Evolutionary conservation across 441 rosid genomes (phyloP), one percentile per base, ranked within the genome.

Genomic region (Rhodomyrtus psidioides): DNA sequence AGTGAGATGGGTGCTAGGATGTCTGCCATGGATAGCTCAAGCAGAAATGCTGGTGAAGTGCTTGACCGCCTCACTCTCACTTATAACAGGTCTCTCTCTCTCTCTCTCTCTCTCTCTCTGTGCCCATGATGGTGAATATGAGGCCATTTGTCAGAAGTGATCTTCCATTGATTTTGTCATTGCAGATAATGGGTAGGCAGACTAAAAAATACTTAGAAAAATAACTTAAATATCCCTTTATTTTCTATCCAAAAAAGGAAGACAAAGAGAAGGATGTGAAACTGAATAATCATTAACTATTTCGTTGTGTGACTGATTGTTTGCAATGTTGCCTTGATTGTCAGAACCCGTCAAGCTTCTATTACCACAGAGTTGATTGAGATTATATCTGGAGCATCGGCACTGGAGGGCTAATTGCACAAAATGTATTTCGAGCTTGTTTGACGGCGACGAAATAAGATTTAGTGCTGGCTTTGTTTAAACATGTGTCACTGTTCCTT

Each of bases 11-110:
- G 98, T 86, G 98, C 97, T 12, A 94, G 98, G 88, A 96, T 97
- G 99, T 96, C 98, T 88, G 99, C 99, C 55, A 97, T 97, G 99
- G 99, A 97, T 87, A 94, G 97, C 91, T 97, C 99, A 65, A 97
- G 98, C 93, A 94, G 98, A 91, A 97, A 97, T 91, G 98, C 98
- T 54, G 99, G 99, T 23, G 99, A 97, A 5, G 94, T 97, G 99
- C 99, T 97, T 89, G 97, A 96, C 87, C 96, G 98, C 82, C 94
- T 97, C 86, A 96, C 97, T 82, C 96, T 97, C 83, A 93, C 96
- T 12, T 97, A 97, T 90, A 97, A 97, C 96, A 93, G 95, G 98
- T 95, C 88, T 86, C 86, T 84, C 8, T 42, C 55, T 85, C 79
- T 87, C 70, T 82, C 54, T 84, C 83, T 46, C 88, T 82, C 83